Percentiles rank a stretch among this genome's conserved stretches.
Conservation (phyloP, 306 rosid genomes). For the Crotalaria pallida region DNA sequence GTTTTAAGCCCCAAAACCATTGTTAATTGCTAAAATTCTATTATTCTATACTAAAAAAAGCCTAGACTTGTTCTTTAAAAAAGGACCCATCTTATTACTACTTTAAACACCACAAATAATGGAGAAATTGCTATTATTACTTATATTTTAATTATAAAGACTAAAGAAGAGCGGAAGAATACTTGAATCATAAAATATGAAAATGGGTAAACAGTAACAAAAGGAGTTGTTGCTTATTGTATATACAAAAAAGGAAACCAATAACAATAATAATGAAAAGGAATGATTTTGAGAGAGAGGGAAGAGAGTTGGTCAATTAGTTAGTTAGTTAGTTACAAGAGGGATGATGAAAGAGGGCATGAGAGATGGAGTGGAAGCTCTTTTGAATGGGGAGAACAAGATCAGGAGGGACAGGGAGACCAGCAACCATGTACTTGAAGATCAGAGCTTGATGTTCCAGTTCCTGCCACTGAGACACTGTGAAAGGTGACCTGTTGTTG, state of each 20-base stretch:
- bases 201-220: not conserved
- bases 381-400: constrained; percentile 70
- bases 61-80: too few relatives aligned
- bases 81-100: too few relatives aligned
- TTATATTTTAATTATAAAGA: too few relatives aligned
- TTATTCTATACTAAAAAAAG: too few relatives aligned
- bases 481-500: constrained; percentile 50
- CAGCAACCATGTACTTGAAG: constrained; percentile 71
- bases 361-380: constrained; percentile 58
- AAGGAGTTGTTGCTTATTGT: not conserved
- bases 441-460: constrained; percentile 77
- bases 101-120: too few relatives aligned
- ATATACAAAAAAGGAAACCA: not conserved
- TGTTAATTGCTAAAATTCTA: too few relatives aligned
- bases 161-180: not conserved
- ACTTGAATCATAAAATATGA: not conserved
- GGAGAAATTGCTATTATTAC: too few relatives aligned
- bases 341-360: constrained; percentile 55
- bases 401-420: constrained; percentile 75
- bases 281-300: not conserved
- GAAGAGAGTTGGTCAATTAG: too few relatives aligned
- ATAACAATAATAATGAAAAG: not conserved
- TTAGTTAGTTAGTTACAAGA: constrained; percentile 50
- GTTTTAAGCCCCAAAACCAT: too few relatives aligned
- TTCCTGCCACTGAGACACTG: constrained; percentile 77